phyloP scores from a whole-genome alignment of 2,329 filamentous ascomycete species.

The Amylocarpus encephaloides region DNA sequence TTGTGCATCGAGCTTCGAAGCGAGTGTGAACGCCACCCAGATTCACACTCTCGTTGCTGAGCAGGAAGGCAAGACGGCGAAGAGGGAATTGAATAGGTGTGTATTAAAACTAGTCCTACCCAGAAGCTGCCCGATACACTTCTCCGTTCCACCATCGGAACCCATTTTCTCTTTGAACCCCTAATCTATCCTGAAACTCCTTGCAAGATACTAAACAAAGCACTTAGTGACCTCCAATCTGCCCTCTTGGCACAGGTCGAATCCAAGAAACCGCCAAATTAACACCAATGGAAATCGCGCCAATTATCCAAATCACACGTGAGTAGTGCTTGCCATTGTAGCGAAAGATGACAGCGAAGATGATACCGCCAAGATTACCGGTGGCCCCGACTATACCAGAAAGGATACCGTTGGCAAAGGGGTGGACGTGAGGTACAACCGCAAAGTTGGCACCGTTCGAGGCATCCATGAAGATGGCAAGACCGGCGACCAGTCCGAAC shows the following conservation, averaged over 20 bases:
- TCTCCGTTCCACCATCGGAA: too few relatives aligned
- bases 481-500: conserved; percentile 66
- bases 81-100: too few relatives aligned
- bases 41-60: too few relatives aligned
- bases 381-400: conserved; percentile 69
- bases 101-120: too few relatives aligned
- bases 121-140: too few relatives aligned
- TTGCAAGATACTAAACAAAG: background rate
- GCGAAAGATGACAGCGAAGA: conserved; percentile 76
- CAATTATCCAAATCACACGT: conserved; percentile 72
- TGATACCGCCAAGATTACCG: conserved; percentile 75
- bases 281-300: conserved; percentile 62
- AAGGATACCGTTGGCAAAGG: conserved; percentile 51
- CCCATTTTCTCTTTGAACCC: too few relatives aligned
- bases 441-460: conserved; percentile 56
- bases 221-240: conserved; percentile 19
- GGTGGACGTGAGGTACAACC: conserved; percentile 54
- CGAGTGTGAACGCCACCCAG: too few relatives aligned
- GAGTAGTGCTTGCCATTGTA: conserved; percentile 63
- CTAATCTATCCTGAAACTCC: too few relatives aligned
- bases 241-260: conserved; percentile 42
- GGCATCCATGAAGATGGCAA: conserved; percentile 75
- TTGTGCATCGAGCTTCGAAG: too few relatives aligned
- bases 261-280: conserved; percentile 61
- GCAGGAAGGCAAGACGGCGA: too few relatives aligned